Conservation (phyloP, 2,329 filamentous ascomycete species). For the Beauveria medogensis region DNA sequence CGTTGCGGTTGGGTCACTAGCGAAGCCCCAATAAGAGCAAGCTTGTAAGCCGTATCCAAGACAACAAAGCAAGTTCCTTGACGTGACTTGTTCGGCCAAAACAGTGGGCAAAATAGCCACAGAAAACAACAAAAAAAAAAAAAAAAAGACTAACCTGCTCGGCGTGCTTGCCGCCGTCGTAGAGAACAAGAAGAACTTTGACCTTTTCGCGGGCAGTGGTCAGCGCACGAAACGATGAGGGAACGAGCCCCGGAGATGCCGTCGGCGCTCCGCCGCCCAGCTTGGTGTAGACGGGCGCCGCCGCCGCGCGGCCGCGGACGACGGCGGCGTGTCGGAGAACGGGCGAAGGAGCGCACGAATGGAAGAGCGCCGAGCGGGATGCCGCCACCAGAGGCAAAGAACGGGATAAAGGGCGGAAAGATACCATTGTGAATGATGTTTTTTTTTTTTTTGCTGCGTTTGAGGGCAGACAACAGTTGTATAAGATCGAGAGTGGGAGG, state of each 20-base stretch:
- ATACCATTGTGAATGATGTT: conserved; percentile 22
- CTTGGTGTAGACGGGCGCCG: conserved; percentile 26
- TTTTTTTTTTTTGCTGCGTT: not conserved
- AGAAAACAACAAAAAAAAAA: not conserved
- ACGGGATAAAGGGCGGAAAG: conserved; percentile 21
- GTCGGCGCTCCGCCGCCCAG: conserved; percentile 15
- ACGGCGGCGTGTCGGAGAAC: conserved; percentile 14
- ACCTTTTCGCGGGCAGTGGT: conserved; percentile 54
- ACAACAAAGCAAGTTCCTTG: not conserved
- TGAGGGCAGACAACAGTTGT: not conserved
- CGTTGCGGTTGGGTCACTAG: not conserved
- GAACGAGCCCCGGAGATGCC: conserved; percentile 21
- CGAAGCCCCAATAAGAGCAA: not conserved
- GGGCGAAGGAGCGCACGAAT: conserved; percentile 15
- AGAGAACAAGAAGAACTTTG: conserved; percentile 90
- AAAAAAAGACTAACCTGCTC: conserved; percentile 54
- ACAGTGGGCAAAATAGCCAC: too few species aligned
- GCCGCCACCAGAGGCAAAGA: conserved; percentile 17
- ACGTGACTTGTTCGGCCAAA: not conserved
- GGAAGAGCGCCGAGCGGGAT: conserved; percentile 20
- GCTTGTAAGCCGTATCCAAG: not conserved
- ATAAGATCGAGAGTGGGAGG: not conserved
- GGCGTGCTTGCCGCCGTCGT: conserved; percentile 87
- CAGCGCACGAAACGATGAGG: conserved; percentile 50
- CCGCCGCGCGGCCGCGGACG: not conserved